These are phyloP conservation scores for Cubamyces lactineus DNA, from an alignment of 768 basidiomycete genomes.

Conservation along the genomic window DNA sequence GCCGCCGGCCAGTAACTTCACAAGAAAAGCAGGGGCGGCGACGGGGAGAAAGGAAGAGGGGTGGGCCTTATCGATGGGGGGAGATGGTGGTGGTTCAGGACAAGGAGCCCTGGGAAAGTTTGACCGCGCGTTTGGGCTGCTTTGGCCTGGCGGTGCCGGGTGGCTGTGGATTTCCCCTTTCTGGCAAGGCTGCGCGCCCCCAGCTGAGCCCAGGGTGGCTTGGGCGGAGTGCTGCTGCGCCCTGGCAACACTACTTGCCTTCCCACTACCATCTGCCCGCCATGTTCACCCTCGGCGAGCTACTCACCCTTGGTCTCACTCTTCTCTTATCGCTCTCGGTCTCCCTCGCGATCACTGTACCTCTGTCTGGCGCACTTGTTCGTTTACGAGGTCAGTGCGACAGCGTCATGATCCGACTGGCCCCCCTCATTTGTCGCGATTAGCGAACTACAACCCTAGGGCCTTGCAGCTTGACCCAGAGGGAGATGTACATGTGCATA, in stretches of 20 bases:
- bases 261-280: conserved; percentile 24
- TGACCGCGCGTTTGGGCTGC: conserved; percentile 22
- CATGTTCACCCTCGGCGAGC: conserved; percentile 21
- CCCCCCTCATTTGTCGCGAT: not conserved
- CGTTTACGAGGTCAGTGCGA: conserved; percentile 61
- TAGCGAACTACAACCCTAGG: conserved; percentile 77
- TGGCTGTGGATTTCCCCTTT: conserved; percentile 19
- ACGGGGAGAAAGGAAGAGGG: not conserved
- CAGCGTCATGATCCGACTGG: not conserved
- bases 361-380: conserved; percentile 61
- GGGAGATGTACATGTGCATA: conserved; percentile 74
- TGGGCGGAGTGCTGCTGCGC: not conserved
- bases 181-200: conserved; percentile 7
- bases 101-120: conserved; percentile 30
- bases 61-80: conserved; percentile 17
- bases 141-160: conserved; percentile 25
- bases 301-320: conserved; percentile 43
- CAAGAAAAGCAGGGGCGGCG: not conserved
- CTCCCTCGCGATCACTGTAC: conserved; percentile 57
- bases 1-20: not conserved
- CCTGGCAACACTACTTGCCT: conserved; percentile 11
- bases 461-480: conserved; percentile 80
- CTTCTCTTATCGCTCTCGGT: conserved; percentile 61
- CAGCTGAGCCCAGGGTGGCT: not conserved
- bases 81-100: conserved; percentile 35